Evolutionary conservation across 257 asterid genomes (phyloP), one percentile per base, ranked within the genome.

Genomic region (Solanum corneliomulleri): DNA sequence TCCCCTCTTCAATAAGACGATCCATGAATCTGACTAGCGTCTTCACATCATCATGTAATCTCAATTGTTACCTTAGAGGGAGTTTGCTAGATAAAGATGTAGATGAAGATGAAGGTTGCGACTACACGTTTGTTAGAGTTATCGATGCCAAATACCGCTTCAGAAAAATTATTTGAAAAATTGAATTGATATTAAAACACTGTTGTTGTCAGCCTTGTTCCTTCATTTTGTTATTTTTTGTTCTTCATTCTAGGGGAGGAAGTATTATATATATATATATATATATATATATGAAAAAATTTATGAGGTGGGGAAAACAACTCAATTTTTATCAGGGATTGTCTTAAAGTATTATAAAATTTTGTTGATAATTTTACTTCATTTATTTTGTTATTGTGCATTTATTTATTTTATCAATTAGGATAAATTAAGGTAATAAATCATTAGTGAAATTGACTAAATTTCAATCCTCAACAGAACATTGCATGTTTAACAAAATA

Each of bases 91-190:
- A 71, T 9, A 25, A 71, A 9, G 25, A 4, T 33, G 44, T 1
- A 29, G 7, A 15, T 33, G 44, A 0, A 29, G 7, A 15, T 15
- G 12, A 10, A 31, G n/a, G 13, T 0, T 6, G 41, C 23, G 0
- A 29, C 1, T 29, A 1, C 13, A 69, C 5, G 3, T 20, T 72
- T 35, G 23, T 72, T 35, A 33, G 16, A 3, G 16, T 69, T 31
- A 69, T 35, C 27, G 13, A 4, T 2, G 4, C 2, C 4, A 35
- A 2, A 72, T 20, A 5, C 0, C 5, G 0, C 13, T 20, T 5
- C 0, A 71, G 0, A 31, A 33, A 33, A 18, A 71, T 8, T 2
- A 4, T 33, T 20, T 33, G 0, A 2, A 4, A 0, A 31, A 8
- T 70, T 9, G 29, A 72, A 20, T 35, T 2, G 0, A 11, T 12